Evolutionary conservation across 108 stramenopile genomes (phyloP).

Genomic region (Cylindrotheca closterium): DNA sequence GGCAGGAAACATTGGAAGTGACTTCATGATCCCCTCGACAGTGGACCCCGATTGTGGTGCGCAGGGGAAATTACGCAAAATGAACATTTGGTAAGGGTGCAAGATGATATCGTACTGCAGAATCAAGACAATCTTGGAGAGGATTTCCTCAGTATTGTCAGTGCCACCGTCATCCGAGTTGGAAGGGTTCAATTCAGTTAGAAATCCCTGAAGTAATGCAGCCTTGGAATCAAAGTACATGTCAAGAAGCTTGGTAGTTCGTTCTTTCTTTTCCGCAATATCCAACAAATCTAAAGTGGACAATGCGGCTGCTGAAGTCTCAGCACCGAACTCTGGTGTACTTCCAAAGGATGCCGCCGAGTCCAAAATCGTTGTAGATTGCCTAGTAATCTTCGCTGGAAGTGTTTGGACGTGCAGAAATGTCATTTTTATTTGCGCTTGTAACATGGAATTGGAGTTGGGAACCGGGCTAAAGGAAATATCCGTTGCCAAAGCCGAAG

Average conservation of each 20-base stretch:
- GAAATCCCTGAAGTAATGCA: constrained; percentile 49
- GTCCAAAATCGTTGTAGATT: constrained; percentile 48
- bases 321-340: constrained; percentile 37
- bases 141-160: constrained; percentile 57
- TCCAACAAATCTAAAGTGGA: constrained; percentile 67
- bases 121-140: constrained; percentile 80
- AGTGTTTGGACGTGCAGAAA: constrained; percentile 80
- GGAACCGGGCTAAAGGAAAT: background rate
- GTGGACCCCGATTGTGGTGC: background rate
- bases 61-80: constrained; percentile 53
- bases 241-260: constrained; percentile 52
- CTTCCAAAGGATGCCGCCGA: constrained; percentile 38
- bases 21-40: constrained; percentile 44
- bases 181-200: constrained; percentile 50
- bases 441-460: constrained; percentile 30
- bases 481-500: constrained; percentile 45
- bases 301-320: constrained; percentile 64
- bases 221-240: constrained; percentile 87
- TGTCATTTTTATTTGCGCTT: constrained; percentile 80
- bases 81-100: constrained; percentile 83
- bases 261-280: constrained; percentile 16
- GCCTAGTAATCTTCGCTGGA: constrained; percentile 58
- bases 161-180: constrained; percentile 13
- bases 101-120: constrained; percentile 84
- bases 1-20: constrained; percentile 70